Evolutionary conservation across 768 basidiomycete species (phyloP).

Genomic region (Leccinum incarnatum): DNA sequence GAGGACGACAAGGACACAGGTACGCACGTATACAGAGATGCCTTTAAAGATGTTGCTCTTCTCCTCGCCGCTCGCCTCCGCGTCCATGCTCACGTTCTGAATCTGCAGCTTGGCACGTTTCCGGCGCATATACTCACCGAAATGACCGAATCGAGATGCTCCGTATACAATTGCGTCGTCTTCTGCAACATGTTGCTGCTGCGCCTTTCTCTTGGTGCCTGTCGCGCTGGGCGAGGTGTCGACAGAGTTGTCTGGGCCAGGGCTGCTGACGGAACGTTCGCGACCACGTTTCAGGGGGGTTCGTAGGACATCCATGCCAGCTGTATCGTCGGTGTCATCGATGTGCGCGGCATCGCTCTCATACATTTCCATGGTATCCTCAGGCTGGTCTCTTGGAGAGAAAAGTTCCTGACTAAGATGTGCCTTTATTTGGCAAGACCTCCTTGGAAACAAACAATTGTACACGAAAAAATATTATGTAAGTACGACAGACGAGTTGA

Average conservation of each 20-base stretch:
- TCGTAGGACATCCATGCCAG: slow-evolving; percentile 23
- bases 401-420: slow-evolving; percentile 9
- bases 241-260: background rate
- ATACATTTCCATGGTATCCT: slow-evolving; percentile 25
- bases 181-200: slow-evolving; percentile 15
- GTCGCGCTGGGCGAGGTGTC: slow-evolving; percentile 1
- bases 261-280: slow-evolving; percentile 22
- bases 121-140: slow-evolving; percentile 85
- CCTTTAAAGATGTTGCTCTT: slow-evolving; percentile 65
- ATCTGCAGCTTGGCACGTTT: slow-evolving; percentile 90
- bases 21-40: slow-evolving; percentile 78
- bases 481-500: background rate
- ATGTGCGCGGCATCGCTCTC: slow-evolving; percentile 7
- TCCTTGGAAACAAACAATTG: slow-evolving; percentile 1
- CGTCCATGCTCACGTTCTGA: slow-evolving; percentile 53
- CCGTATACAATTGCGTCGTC: slow-evolving; percentile 61
- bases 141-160: slow-evolving; percentile 75
- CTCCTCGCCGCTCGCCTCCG: slow-evolving; percentile 15
- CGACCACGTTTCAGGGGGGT: slow-evolving; percentile 39
- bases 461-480: background rate
- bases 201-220: slow-evolving; percentile 19
- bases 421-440: slow-evolving; percentile 7
- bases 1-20: background rate
- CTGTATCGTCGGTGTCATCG: slow-evolving; percentile 19
- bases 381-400: background rate